phyloP scores from a whole-genome alignment of 2,329 filamentous ascomycete species.

The Aureobasidium uvarum region DNA sequence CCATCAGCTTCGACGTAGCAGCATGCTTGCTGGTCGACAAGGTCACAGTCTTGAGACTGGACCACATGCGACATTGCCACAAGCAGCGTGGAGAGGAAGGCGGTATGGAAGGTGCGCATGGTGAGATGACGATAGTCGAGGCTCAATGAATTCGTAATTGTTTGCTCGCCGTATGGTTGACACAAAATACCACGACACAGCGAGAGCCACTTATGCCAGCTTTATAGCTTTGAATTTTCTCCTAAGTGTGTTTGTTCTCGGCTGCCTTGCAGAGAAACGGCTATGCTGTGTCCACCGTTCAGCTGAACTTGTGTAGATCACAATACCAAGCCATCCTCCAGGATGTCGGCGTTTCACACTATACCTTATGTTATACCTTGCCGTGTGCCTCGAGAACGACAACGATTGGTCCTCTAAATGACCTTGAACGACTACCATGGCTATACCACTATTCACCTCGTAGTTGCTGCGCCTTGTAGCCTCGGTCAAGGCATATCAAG shows the following conservation, averaged over 20 bases:
- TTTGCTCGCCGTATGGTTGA: neutral
- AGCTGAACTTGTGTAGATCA: slow-evolving; percentile 11
- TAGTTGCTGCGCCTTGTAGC: neutral
- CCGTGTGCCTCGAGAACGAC: neutral
- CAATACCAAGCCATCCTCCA: slow-evolving; percentile 13
- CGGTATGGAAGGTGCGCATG: slow-evolving; percentile 1
- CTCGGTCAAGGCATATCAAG: neutral
- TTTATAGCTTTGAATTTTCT: neutral
- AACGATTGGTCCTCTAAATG: neutral
- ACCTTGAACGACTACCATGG: neutral
- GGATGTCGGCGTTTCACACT: neutral
- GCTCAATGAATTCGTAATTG: neutral
- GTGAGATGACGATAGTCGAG: too few relatives aligned
- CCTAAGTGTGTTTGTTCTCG: neutral
- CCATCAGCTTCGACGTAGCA: neutral
- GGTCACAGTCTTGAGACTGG: slow-evolving; percentile 5
- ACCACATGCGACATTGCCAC: neutral
- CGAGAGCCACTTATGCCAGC: neutral
- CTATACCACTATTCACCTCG: neutral
- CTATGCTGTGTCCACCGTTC: neutral
- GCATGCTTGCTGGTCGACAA: neutral
- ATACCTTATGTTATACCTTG: neutral
- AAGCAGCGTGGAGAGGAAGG: neutral
- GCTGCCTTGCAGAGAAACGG: neutral
- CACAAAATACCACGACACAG: neutral